Percentiles rank a stretch among this genome's conserved stretches.
Evolutionary conservation across 2,329 filamentous ascomycete species (phyloP).

Genomic region (Trichoderma sp.): DNA sequence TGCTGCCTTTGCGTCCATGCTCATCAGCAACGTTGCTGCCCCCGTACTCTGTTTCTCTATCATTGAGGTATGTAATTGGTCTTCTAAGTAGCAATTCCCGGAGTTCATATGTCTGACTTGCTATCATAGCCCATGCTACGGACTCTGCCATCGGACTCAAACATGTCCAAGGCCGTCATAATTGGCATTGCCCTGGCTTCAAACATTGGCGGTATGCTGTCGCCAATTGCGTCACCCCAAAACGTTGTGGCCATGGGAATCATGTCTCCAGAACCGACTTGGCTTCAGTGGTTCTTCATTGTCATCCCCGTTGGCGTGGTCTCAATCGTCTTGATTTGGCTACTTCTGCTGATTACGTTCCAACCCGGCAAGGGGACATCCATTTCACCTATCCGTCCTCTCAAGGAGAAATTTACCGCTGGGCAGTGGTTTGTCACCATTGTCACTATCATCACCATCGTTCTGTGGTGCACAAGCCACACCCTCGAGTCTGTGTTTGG

Average conservation of each 20-base stretch:
- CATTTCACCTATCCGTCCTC: slow-evolving; percentile 86
- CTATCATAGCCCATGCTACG: slow-evolving; percentile 76
- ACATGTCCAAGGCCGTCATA: slow-evolving; percentile 93
- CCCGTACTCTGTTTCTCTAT: slow-evolving; percentile 97
- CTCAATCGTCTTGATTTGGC: slow-evolving; percentile 85
- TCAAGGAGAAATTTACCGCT: slow-evolving; percentile 84
- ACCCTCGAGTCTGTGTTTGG: slow-evolving; percentile 86
- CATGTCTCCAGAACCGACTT: slow-evolving; percentile 88
- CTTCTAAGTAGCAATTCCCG: not conserved
- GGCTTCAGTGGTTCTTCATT: slow-evolving; percentile 97
- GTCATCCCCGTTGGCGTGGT: slow-evolving; percentile 89
- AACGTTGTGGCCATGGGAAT: slow-evolving; percentile 96
- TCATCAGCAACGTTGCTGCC: slow-evolving; percentile 97
- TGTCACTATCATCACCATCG: slow-evolving; percentile 81
- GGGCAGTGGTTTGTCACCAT: slow-evolving; percentile 91
- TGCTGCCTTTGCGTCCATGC: slow-evolving; percentile 96
- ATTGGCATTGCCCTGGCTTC: slow-evolving; percentile 93
- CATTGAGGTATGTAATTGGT: slow-evolving; percentile 68
- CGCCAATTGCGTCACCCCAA: slow-evolving; percentile 94
- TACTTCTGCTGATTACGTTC: slow-evolving; percentile 82
- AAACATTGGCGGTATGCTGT: slow-evolving; percentile 95
- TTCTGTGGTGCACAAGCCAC: slow-evolving; percentile 89
- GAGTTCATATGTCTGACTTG: not conserved
- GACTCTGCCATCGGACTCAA: slow-evolving; percentile 84
- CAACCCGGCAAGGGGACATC: slow-evolving; percentile 80